Evolutionary conservation across 2,329 filamentous ascomycete species (phyloP).

Genomic region (Penicillium frequentans): DNA sequence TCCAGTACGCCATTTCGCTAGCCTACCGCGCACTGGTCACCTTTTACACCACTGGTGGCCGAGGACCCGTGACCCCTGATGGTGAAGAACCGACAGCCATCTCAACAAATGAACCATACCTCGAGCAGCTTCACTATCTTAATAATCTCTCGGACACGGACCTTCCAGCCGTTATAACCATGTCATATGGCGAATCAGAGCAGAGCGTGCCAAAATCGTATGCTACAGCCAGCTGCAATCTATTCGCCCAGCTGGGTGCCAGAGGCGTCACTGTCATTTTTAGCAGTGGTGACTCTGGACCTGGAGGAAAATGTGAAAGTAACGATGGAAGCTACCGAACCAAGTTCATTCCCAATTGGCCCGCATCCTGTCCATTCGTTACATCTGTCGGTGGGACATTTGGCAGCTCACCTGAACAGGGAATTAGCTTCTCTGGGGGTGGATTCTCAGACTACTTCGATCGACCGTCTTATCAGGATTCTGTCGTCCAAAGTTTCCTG

Average conservation of each 20-base stretch:
- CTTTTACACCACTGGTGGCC: constrained; percentile 62
- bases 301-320: constrained; percentile 54
- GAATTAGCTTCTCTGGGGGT: constrained; percentile 53
- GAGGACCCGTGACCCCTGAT: constrained; percentile 53
- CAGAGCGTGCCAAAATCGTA: constrained; percentile 61
- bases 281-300: constrained; percentile 63
- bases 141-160: constrained; percentile 53
- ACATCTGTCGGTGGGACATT: constrained; percentile 63
- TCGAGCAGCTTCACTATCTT: constrained; percentile 63
- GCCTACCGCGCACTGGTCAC: constrained; percentile 56
- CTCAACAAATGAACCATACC: constrained; percentile 65
- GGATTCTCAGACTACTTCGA: constrained; percentile 52
- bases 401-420: constrained; percentile 53
- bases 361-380: constrained; percentile 61
- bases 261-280: constrained; percentile 69
- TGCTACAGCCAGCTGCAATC: constrained; percentile 60
- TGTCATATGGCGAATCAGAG: constrained; percentile 72
- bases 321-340: constrained; percentile 57
- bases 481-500: constrained; percentile 48
- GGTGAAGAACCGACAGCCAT: constrained; percentile 41
- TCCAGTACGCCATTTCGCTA: constrained; percentile 60
- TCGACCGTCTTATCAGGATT: constrained; percentile 49
- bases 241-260: constrained; percentile 64
- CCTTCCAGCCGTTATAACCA: constrained; percentile 64
- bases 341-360: constrained; percentile 56